These are phyloP conservation scores for Lolium perenne DNA, from an alignment of 176 grass and related monocot species.

Conservation along the genomic window DNA sequence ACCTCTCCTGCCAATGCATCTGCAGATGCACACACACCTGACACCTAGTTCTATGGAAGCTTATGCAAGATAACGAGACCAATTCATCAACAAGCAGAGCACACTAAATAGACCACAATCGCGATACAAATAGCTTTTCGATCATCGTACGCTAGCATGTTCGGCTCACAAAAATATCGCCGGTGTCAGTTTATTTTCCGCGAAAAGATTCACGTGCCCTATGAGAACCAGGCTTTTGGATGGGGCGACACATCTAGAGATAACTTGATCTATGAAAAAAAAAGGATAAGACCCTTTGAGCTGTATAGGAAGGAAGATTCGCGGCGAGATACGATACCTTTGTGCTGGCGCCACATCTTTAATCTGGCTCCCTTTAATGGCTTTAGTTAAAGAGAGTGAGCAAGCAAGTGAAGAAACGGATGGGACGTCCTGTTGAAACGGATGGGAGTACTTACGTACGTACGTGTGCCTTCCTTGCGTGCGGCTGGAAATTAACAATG, in stretches of 20 bases:
- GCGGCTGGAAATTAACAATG: too few species aligned
- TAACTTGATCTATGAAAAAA: background rate
- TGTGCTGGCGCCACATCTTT: slow-evolving; percentile 47
- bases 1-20: too few species aligned
- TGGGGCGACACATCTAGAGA: background rate
- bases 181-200: background rate
- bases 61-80: too few species aligned
- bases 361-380: slow-evolving; percentile 1
- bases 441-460: background rate
- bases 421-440: slow-evolving; percentile 32
- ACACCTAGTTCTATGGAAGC: too few species aligned
- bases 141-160: background rate
- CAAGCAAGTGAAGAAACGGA: slow-evolving; percentile 26
- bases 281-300: background rate
- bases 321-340: slow-evolving; percentile 13
- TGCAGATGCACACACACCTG: too few species aligned
- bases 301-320: background rate
- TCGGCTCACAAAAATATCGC: background rate
- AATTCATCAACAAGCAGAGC: too few species aligned
- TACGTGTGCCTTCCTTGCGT: too few species aligned
- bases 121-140: background rate
- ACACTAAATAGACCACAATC: too few species aligned
- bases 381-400: slow-evolving; percentile 40
- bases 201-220: background rate
- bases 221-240: background rate